These are phyloP conservation scores for Cercophora samala DNA, from an alignment of 495 filamentous ascomycete species.

Conservation along the genomic window DNA sequence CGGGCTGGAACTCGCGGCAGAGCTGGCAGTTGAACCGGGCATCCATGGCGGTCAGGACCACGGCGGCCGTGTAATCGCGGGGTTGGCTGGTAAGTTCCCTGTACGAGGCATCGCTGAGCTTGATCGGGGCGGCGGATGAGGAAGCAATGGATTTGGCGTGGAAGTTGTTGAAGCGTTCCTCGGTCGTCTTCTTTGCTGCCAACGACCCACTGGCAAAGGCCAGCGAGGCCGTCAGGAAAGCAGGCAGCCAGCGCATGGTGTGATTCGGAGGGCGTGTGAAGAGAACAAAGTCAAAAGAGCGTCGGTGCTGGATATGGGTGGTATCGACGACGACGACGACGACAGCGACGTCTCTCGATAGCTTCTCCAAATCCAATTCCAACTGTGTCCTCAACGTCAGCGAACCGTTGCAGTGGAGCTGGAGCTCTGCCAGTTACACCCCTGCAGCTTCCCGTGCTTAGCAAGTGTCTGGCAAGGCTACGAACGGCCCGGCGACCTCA, in stretches of 20 bases:
- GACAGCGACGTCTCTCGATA: constrained; percentile 2
- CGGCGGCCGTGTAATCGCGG: constrained; percentile 76
- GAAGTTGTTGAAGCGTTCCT: constrained; percentile 62
- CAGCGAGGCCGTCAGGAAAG: constrained; percentile 55
- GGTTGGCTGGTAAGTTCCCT: constrained; percentile 69
- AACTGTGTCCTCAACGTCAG: constrained; percentile 24
- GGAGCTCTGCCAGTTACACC: not conserved
- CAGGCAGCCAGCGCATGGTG: constrained; percentile 56
- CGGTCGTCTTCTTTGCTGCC: constrained; percentile 55
- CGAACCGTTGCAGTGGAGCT: constrained; percentile 8
- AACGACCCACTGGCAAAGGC: constrained; percentile 46
- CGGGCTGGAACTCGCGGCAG: constrained; percentile 87
- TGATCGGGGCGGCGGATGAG: constrained; percentile 50
- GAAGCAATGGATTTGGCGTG: constrained; percentile 63
- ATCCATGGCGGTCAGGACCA: constrained; percentile 86
- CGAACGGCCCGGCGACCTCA: not conserved
- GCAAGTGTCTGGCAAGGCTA: not conserved
- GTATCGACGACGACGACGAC: constrained; percentile 27
- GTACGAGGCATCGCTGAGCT: constrained; percentile 73
- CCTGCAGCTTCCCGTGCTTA: not conserved
- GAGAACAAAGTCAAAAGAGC: constrained; percentile 3
- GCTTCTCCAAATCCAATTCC: not conserved
- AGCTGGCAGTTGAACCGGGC: constrained; percentile 79
- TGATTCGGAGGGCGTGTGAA: constrained; percentile 14
- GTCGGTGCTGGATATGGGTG: not conserved